Base-by-base conservation (phyloP, 495 filamentous ascomycete genomes). In the Podospora comata region DNA sequence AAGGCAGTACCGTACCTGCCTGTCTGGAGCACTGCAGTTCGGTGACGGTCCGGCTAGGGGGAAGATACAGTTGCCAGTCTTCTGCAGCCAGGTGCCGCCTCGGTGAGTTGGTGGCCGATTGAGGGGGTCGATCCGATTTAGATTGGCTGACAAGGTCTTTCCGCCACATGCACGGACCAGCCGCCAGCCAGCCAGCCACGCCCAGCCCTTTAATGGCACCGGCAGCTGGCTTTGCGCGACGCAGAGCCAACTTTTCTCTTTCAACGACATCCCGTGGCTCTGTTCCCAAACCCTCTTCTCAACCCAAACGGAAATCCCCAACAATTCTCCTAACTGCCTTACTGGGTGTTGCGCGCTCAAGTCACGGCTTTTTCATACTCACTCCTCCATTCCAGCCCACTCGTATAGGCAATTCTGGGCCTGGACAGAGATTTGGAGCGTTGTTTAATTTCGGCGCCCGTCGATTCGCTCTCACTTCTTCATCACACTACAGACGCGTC, bases 141-240 rank as follows among this genome's bases (percentile, higher is more conserved):
- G 39, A 48, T 48, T 58, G 55, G 55, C 55, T 26, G 55, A 26
- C 18, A 58, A 23, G 20, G n/a, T 20, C 55, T 5, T 64, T 26
- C 68, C 23, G 67, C 67, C 70, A 70, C 70, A 16, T n/a, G 68
- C 72, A 71, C 66, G 18, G 67, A 34, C 74, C 68, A 64, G n/a
- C 15, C 56, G 27, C 32, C 58, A 11, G 20, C 26, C 58, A 11
- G 20, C 26, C 60, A 44, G 6, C 62, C 60, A 30, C 27, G 34
- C 5, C 64, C 65, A 68, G 62, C 67, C 68, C 66, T 74, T 76
- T 73, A 73, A 69, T 73, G 70, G 58, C 66, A 53, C 56, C 65
- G 30, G 62, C 64, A 67, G 59, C 62, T 89, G 91, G 96, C 65
- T 67, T 70, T 72, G 64, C 70, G 64, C 61, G 60, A 67, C 72